Percentiles rank a stretch among this genome's conserved stretches.
phyloP scores from a whole-genome alignment of 2,329 filamentous ascomycete species.

The Dothideomycetidae sp. region DNA sequence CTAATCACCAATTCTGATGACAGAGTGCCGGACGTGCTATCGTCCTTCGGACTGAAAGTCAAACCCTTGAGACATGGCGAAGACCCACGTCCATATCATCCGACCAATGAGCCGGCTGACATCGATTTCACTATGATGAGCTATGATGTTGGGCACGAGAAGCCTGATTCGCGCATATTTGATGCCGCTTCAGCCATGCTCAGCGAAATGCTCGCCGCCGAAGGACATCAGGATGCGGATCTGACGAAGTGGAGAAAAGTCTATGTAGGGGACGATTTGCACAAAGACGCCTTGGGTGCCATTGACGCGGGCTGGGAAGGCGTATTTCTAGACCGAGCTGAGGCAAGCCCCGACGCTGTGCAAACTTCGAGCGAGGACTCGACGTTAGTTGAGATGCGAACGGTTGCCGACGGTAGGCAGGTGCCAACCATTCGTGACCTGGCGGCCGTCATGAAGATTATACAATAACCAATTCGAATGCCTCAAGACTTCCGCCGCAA shows the following conservation, averaged over 20 bases:
- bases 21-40: constrained; percentile 40
- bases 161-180: constrained; percentile 45
- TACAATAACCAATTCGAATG: background rate
- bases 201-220: constrained; percentile 17
- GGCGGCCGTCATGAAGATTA: constrained; percentile 1
- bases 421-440: constrained; percentile 4
- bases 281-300: constrained; percentile 38
- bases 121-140: constrained; percentile 48
- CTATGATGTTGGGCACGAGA: constrained; percentile 48
- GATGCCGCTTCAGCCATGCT: constrained; percentile 37
- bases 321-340: constrained; percentile 28
- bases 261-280: constrained; percentile 41
- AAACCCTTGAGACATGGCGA: constrained; percentile 23
- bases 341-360: constrained; percentile 1
- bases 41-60: constrained; percentile 39
- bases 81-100: constrained; percentile 8
- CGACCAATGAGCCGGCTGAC: constrained; percentile 18
- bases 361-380: background rate
- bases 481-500: constrained; percentile 31
- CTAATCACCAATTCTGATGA: constrained; percentile 51
- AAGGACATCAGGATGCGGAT: constrained; percentile 18
- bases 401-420: background rate
- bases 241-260: constrained; percentile 25
- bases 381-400: constrained; percentile 1
- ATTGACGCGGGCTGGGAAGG: constrained; percentile 34